phyloP scores from a whole-genome alignment of 2,329 filamentous ascomycete genomes.

The Biscogniauxia sp. region DNA sequence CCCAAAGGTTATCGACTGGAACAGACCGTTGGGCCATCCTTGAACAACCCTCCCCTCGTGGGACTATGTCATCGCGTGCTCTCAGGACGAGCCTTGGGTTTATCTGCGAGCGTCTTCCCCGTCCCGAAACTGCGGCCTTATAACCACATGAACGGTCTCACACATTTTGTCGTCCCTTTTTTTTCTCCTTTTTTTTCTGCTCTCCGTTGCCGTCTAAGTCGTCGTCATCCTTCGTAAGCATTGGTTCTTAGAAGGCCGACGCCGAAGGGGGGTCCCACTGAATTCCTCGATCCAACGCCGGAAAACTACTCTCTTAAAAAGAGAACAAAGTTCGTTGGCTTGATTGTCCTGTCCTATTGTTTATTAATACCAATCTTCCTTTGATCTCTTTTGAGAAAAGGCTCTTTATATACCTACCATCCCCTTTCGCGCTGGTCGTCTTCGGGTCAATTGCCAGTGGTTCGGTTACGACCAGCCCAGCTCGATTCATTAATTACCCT shows the following conservation, averaged over 20 bases:
- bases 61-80: constrained; percentile 21
- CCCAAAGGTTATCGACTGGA: constrained; percentile 27
- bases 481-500: constrained; percentile 1
- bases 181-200: constrained; percentile 5
- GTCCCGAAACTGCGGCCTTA: not conserved
- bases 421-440: not conserved
- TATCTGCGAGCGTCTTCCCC: not conserved
- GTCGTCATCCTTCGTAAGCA: not conserved
- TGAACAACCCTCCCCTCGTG: constrained; percentile 11
- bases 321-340: not conserved
- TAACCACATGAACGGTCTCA: not conserved
- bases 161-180: constrained; percentile 8
- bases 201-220: not conserved
- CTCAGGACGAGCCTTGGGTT: not conserved
- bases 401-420: not conserved
- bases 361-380: constrained; percentile 10
- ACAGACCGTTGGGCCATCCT: constrained; percentile 10
- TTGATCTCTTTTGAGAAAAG: not conserved
- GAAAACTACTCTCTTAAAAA: not conserved
- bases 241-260: not conserved
- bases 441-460: constrained; percentile 13
- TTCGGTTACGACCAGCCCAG: not conserved
- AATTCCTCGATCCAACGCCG: not conserved
- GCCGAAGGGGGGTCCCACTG: not conserved
- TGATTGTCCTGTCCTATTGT: not conserved